These are phyloP conservation scores for Apiosordaria backusii DNA, from an alignment of 495 filamentous ascomycete genomes.

Conservation along the genomic window DNA sequence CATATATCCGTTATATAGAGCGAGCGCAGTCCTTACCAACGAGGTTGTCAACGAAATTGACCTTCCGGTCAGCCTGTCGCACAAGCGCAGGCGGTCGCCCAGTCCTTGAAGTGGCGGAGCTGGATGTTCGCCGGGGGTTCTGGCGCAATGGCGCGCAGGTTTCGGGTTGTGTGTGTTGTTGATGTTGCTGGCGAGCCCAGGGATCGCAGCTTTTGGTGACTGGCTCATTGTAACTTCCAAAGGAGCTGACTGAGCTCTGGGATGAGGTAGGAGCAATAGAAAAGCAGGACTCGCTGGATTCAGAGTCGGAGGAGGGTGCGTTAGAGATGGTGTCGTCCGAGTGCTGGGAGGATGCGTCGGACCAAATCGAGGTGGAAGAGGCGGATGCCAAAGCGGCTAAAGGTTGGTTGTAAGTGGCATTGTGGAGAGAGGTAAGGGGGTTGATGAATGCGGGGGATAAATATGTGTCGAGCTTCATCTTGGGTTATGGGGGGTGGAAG, in stretches of 20 bases:
- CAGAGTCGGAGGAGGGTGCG: constrained; percentile 37
- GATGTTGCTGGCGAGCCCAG: constrained; percentile 30
- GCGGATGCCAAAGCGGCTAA: constrained; percentile 69
- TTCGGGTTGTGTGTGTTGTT: constrained; percentile 36
- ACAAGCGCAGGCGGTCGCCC: constrained; percentile 76
- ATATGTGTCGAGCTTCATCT: constrained; percentile 51
- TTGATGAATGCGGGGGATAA: constrained; percentile 45
- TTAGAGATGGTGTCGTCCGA: constrained; percentile 41
- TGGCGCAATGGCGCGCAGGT: constrained; percentile 67
- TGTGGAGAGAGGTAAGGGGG: constrained; percentile 36
- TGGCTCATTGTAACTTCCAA: constrained; percentile 30
- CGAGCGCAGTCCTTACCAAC: constrained; percentile 73
- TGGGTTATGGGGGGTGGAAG: constrained; percentile 36
- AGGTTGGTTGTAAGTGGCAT: constrained; percentile 63
- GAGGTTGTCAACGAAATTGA: constrained; percentile 94
- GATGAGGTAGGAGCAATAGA: constrained; percentile 28
- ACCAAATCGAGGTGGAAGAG: constrained; percentile 76
- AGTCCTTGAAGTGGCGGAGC: constrained; percentile 49
- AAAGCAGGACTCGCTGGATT: constrained; percentile 42
- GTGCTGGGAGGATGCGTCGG: constrained; percentile 60
- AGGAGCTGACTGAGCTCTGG: constrained; percentile 31
- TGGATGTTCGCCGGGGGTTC: constrained; percentile 75
- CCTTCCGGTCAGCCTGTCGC: constrained; percentile 89
- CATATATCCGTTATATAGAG: neutral
- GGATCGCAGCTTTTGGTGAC: constrained; percentile 25